Evolutionary conservation across 192 early-diverging fungal genomes (phyloP).

Genomic region (Mortierella claussenii): DNA sequence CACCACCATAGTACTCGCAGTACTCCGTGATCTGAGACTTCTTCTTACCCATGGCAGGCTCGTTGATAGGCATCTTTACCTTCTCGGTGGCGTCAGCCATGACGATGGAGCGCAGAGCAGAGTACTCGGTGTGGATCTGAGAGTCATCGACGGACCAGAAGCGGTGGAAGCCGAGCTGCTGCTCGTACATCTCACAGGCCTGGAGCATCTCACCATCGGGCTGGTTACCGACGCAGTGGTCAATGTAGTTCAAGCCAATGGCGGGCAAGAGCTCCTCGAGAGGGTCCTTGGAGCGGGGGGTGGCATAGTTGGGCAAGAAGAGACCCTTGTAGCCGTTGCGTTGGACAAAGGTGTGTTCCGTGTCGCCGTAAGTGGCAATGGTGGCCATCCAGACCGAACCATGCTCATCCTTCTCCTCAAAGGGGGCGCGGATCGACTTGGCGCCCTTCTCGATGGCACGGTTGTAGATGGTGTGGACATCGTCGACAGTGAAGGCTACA

Average conservation of each 20-base stretch:
- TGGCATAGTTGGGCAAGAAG: constrained; percentile 87
- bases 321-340: constrained; percentile 81
- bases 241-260: constrained; percentile 80
- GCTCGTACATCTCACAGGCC: constrained; percentile 87
- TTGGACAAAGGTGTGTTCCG: constrained; percentile 96
- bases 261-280: constrained; percentile 70
- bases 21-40: constrained; percentile 97
- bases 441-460: constrained; percentile 90
- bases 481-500: constrained; percentile 93
- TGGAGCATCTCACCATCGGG: constrained; percentile 90
- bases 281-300: constrained; percentile 59
- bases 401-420: constrained; percentile 84
- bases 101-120: constrained; percentile 92
- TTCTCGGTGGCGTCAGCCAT: constrained; percentile 92
- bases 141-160: constrained; percentile 99
- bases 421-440: constrained; percentile 78
- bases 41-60: constrained; percentile 92
- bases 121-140: constrained; percentile 96
- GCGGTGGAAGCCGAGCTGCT: constrained; percentile 93
- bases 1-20: constrained; percentile 86
- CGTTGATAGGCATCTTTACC: constrained; percentile 98
- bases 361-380: constrained; percentile 93
- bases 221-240: constrained; percentile 97
- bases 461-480: constrained; percentile 80
- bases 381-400: constrained; percentile 95